Evolutionary conservation across 2,329 filamentous ascomycete genomes (phyloP).

Genomic region (Emericellopsis cladophorae): DNA sequence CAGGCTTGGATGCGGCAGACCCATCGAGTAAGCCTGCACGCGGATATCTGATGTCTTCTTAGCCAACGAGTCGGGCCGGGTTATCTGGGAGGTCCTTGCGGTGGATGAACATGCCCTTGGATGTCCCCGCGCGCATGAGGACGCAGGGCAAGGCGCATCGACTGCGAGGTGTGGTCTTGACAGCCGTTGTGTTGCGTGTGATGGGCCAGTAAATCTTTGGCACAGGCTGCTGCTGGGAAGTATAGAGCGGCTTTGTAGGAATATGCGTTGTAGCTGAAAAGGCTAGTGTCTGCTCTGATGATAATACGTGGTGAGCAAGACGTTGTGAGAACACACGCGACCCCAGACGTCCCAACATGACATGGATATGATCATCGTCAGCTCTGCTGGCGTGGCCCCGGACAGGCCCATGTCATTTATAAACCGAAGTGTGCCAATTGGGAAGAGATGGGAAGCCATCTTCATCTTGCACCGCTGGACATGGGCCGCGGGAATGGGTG

Average conservation of each 20-base stretch:
- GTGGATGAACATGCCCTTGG: slow-evolving; percentile 47
- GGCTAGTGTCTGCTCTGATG: no score
- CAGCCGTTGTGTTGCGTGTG: slow-evolving; percentile 2
- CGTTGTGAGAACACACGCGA: no score
- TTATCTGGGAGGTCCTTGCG: slow-evolving; percentile 34
- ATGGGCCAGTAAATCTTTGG: slow-evolving; percentile 1
- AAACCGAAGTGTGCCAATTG: no score
- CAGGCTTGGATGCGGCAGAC: slow-evolving; percentile 34
- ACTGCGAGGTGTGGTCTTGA: not conserved
- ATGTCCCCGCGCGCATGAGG: slow-evolving; percentile 52
- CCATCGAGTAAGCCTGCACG: slow-evolving; percentile 34
- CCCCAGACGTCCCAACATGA: no score
- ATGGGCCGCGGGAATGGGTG: no score
- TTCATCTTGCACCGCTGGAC: no score
- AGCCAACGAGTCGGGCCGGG: slow-evolving; percentile 7
- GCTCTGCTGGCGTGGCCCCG: no score
- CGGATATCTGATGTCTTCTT: slow-evolving; percentile 20
- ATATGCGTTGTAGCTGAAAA: no score
- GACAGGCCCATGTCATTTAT: no score
- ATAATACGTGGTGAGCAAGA: no score
- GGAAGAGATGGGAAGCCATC: no score
- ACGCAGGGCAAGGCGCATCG: slow-evolving; percentile 29
- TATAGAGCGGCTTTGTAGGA: not conserved
- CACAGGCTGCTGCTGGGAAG: not conserved
- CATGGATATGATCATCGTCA: no score